phyloP scores from a whole-genome alignment of 164 flowering plant genomes.

The Nymphaea colorata region DNA sequence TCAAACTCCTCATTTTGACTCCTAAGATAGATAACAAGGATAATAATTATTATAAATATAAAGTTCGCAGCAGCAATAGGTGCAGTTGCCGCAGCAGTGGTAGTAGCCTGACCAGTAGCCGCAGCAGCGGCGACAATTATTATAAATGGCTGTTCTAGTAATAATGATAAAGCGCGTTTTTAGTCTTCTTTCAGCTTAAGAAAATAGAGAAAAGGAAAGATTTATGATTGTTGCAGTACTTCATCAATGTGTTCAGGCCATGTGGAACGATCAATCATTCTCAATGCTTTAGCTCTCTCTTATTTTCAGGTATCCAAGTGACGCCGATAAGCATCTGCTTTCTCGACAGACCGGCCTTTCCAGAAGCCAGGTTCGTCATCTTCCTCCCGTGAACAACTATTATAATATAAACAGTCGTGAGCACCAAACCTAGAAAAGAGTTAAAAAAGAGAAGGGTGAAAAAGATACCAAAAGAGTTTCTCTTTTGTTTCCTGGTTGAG shows the following conservation, averaged over 20 bases:
- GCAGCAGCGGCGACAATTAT: not conserved
- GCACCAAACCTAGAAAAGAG: too few relatives aligned
- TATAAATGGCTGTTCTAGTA: not conserved
- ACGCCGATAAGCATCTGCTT: conserved; percentile 44
- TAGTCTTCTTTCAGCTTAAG: not conserved
- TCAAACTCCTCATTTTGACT: not conserved
- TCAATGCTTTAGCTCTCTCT: not conserved
- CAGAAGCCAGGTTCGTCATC: conserved; percentile 29
- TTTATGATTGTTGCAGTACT: not conserved
- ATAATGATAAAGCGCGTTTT: not conserved
- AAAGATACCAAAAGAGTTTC: too few relatives aligned
- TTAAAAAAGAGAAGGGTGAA: too few relatives aligned
- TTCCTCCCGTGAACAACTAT: not conserved
- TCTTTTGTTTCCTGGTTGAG: too few relatives aligned
- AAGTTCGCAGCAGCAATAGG: not conserved
- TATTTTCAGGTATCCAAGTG: conserved; percentile 36
- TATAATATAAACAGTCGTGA: too few relatives aligned
- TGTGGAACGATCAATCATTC: not conserved
- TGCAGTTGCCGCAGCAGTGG: not conserved
- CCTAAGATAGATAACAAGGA: not conserved
- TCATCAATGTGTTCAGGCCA: not conserved
- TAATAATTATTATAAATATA: too few relatives aligned
- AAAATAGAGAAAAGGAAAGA: not conserved
- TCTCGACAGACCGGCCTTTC: conserved; percentile 44
- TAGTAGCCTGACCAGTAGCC: not conserved